Conservation (phyloP, 1,139 yeast species). For the Pichia norvegensis region DNA sequence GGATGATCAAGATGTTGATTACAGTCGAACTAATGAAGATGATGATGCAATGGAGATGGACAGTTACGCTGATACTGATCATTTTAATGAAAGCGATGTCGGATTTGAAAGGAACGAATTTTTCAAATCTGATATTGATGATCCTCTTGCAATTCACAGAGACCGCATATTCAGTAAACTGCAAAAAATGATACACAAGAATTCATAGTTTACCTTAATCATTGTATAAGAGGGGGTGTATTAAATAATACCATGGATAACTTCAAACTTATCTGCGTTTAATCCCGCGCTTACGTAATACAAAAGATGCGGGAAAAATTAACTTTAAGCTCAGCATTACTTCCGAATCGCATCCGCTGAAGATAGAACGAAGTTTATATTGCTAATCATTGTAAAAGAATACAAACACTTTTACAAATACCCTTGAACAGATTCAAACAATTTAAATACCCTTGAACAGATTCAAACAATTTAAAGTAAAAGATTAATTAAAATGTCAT, state of each 20-base stretch:
- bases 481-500: constrained; percentile 19
- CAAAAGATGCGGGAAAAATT: neutral
- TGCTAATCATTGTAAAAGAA: too few relatives aligned
- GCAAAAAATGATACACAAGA: constrained; percentile 39
- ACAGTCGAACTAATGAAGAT: constrained; percentile 20
- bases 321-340: neutral
- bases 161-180: constrained; percentile 53
- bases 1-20: constrained; percentile 15
- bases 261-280: too few relatives aligned
- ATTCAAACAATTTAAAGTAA: too few relatives aligned
- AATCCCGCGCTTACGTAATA: neutral
- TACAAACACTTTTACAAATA: too few relatives aligned
- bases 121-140: constrained; percentile 48
- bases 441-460: too few relatives aligned
- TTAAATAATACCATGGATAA: too few relatives aligned
- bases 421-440: too few relatives aligned
- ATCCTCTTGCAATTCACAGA: constrained; percentile 54
- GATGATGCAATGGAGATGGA: constrained; percentile 14
- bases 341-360: neutral
- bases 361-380: neutral
- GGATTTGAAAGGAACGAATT: constrained; percentile 36
- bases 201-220: neutral
- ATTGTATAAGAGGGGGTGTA: neutral
- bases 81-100: constrained; percentile 15
- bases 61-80: constrained; percentile 21